phyloP scores from a whole-genome alignment of 2,329 filamentous ascomycete genomes.

The Epichloe sylvatica region DNA sequence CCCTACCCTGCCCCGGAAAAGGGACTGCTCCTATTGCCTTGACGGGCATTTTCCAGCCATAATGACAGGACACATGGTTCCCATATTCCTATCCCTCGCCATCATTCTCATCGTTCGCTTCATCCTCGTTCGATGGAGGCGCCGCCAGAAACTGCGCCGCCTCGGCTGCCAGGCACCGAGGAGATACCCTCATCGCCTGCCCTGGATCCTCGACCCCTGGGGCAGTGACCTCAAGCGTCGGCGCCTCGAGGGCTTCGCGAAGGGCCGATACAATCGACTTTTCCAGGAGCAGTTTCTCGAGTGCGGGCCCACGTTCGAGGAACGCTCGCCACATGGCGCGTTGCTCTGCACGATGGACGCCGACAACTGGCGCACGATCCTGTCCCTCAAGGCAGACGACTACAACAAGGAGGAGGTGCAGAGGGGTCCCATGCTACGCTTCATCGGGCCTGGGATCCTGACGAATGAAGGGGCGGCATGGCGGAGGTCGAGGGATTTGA shows the following conservation, averaged over 20 bases:
- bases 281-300: neutral
- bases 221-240: neutral
- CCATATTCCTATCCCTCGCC: neutral
- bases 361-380: conserved; percentile 1
- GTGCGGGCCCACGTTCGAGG: conserved; percentile 2
- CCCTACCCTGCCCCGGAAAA: no score
- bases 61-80: neutral
- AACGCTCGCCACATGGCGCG: neutral
- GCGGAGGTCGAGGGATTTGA: neutral
- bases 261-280: neutral
- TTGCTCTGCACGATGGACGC: conserved; percentile 1
- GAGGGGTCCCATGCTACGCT: neutral
- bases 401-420: neutral
- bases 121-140: neutral
- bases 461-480: conserved; percentile 1
- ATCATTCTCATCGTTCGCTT: neutral
- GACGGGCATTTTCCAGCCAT: no score
- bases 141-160: neutral
- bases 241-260: neutral
- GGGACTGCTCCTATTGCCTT: no score
- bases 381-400: neutral
- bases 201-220: conserved; percentile 2
- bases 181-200: conserved; percentile 1
- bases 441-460: conserved; percentile 1
- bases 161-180: neutral